Evolutionary conservation across 2,329 filamentous ascomycete species (phyloP).

Genomic region (Hypoxylon sp.): DNA sequence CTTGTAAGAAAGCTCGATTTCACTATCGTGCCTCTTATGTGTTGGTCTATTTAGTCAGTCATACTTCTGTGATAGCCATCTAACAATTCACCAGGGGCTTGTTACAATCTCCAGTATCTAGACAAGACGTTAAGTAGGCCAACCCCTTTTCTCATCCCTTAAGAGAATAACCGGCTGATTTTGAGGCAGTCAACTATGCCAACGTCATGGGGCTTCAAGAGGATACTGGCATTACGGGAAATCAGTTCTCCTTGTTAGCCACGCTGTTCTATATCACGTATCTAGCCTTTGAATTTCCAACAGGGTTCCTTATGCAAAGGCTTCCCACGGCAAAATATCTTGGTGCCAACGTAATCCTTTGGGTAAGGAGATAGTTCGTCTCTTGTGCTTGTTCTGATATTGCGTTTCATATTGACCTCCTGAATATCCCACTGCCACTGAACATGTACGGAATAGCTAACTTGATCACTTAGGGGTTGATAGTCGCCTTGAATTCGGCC

Average conservation of each 20-base stretch:
- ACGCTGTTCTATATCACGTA: conserved; percentile 47
- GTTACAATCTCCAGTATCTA: conserved; percentile 44
- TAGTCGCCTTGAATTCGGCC: conserved; percentile 57
- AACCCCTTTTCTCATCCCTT: background rate
- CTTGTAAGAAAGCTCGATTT: conserved; percentile 44
- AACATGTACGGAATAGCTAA: conserved; percentile 11
- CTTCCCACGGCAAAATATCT: conserved; percentile 62
- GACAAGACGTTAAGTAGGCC: conserved; percentile 43
- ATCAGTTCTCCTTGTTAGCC: conserved; percentile 44
- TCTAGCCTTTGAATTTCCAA: conserved; percentile 45
- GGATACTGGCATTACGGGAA: conserved; percentile 41
- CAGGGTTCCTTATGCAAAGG: conserved; percentile 59
- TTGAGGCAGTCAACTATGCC: conserved; percentile 41
- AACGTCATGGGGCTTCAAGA: conserved; percentile 45
- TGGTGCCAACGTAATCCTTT: conserved; percentile 53
- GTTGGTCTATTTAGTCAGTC: conserved; percentile 19
- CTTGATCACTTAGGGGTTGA: conserved; percentile 45
- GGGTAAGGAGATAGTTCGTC: conserved; percentile 40
- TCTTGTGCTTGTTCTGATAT: background rate
- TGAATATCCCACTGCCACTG: no score
- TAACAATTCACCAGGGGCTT: conserved; percentile 35
- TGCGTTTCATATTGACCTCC: no score
- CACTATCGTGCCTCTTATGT: conserved; percentile 44
- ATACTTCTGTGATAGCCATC: background rate
- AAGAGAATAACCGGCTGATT: background rate